Evolutionary conservation across 2,329 filamentous ascomycete species (phyloP).

Genomic region (Chrysoporthe cubensis): DNA sequence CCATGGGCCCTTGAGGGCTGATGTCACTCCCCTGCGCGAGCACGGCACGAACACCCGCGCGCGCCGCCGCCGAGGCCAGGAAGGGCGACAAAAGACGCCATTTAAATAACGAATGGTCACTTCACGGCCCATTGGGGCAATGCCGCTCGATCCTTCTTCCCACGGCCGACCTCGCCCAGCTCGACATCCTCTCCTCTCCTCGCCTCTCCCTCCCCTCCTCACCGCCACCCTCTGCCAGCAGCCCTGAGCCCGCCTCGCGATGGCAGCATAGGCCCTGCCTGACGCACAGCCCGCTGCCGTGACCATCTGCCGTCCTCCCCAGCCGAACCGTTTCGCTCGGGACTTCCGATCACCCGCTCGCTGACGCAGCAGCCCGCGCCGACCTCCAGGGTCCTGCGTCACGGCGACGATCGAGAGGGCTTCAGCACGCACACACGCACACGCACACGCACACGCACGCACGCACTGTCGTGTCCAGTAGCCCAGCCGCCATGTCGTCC

Average conservation of each 20-base stretch:
- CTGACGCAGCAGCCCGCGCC: not conserved
- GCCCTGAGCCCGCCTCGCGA: not conserved
- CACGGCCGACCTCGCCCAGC: not conserved
- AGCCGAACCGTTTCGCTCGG: not conserved
- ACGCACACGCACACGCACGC: too few species aligned
- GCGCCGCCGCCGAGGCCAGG: not conserved
- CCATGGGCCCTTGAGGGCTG: not conserved
- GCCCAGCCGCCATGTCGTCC: constrained; percentile 4
- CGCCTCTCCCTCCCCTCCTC: too few species aligned
- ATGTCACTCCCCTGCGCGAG: constrained; percentile 11
- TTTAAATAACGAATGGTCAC: not conserved
- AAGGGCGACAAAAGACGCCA: not conserved
- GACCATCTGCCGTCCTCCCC: not conserved
- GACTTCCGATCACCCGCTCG: not conserved
- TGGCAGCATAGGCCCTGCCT: not conserved
- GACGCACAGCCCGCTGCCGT: not conserved
- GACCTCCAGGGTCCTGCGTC: not conserved
- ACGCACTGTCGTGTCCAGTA: not conserved
- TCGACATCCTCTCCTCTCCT: not conserved
- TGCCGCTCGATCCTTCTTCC: not conserved
- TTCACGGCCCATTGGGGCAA: not conserved
- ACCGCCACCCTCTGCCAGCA: not conserved
- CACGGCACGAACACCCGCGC: constrained; percentile 6
- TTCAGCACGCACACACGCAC: not conserved
- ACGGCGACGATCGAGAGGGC: not conserved